Base-by-base conservation (phyloP, 169 alveolate genomes). In the Plasmodium malariae region DNA sequence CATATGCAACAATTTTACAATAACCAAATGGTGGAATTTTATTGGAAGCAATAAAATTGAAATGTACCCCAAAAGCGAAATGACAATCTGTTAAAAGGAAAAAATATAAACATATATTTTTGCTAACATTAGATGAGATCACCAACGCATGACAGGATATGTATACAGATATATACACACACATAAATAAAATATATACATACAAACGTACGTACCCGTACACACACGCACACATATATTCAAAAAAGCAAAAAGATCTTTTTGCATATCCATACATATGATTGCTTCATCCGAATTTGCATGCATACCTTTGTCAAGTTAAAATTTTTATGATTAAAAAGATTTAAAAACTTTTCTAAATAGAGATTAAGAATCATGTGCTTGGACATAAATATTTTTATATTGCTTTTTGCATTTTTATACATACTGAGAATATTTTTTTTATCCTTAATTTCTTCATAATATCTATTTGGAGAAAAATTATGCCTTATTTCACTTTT, bases 21-120 rank as follows among this genome's bases (percentile, higher is more conserved):
- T 78, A 68, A 78, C 69, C 89, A 78, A 63, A 26, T 78, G 89
- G 21, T 78, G 89, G 55, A 78, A 78, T 63, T 78, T 78, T 30
- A 78, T 78, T 43, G 89, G 59, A 78, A 78, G 72, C 37, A 78
- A 63, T 55, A 78, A 28, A 65, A 78, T 62, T 49, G 89, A 62
- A 40, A 78, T 43, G 17, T 78, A 78, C 9, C 59, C 89, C 36
- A 78, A 34, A 24, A 78, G 65, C 17, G 76, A 63, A 45, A 78
- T 78, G 17, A 78, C 89, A 65, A 78, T 49, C 89, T 78, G 55
- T 21, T 34, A 78, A 78, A 71, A 51, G 28, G 14, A 26, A 28
- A 24, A 73, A 34, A 24, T 2, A 21, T 19, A 51, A 36, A 9
- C 2, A 48, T 14, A n/a, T 40, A 4, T 11, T 17, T 19, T 67